Evolutionary conservation across 2,329 filamentous ascomycete species (phyloP), one percentile per base, ranked within the genome.

Genomic region (Penicillium sp.): DNA sequence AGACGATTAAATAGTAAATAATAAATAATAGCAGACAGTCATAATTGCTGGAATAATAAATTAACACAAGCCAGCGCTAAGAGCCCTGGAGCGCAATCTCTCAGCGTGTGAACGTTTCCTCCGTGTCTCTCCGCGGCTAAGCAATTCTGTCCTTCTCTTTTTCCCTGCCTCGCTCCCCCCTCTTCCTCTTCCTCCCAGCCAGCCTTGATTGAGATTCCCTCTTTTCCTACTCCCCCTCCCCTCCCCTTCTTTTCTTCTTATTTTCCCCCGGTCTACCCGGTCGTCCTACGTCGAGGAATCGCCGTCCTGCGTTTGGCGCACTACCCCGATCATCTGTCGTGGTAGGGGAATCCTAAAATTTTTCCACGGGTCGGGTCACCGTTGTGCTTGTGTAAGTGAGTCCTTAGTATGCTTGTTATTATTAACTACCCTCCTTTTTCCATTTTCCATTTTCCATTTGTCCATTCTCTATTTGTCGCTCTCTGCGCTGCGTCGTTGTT

Each of bases 251-350:
- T 64, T 60, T 64, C 64, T 64, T 63, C 63, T 59, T 58, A 54
- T 50, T 65, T 62, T 60, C 62, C 61, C 64, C 58, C 60, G 63
- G 40, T 45, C 50, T 54, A 47, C 52, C 55, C 52, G 50, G 40
- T 47, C 47, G 28, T 55, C 40, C 62, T 65, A 62, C 54, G 57
- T 63, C 57, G 49, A 66, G 63, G 61, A 60, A 64, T 60, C 63
- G 59, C 57, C 56, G 47, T 50, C 52, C 61, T 47, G 65, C 52
- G 60, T 50, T 52, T 55, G 50, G 50, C 56, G 47, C 55, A 64
- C 64, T 67, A 62, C 65, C 67, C 69, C 55, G 38, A 46, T 45
- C 21, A 35, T 50, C 51, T 52, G 51, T 72, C 67, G 69, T 70
- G 68, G 68, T 68, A 69, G 67, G 64, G 52, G 55, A 57, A 38